Base-by-base conservation (phyloP, 2,329 filamentous ascomycete species). In the Monosporascus sp. region DNA sequence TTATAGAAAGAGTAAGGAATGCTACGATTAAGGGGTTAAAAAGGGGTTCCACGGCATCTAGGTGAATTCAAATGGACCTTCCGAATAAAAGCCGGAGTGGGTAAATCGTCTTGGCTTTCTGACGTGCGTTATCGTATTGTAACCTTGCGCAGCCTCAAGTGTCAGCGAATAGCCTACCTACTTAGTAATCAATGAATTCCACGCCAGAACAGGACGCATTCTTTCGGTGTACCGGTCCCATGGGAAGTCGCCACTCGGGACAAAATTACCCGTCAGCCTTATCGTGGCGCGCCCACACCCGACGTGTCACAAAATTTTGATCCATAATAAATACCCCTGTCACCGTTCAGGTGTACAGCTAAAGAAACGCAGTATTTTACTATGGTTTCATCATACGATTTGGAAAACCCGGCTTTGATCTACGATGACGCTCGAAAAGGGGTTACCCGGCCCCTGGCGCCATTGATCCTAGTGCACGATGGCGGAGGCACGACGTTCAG, bases 401-500 rank as follows among this genome's bases (percentile, higher is more conserved):
- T 64, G 31, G 60, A 60, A 1, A 68, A 69, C 46, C 66, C 66
- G 17, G 31, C 58, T 17, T 61, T 66, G 37, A 66, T 69, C 53
- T 62, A 67, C 56, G 55, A 64, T 50, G 64, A 62, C 3, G 59
- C 59, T 5, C 50, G 47, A 9, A 54, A 57, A 22, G 55, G 56
- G 48, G 53, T 58, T 3, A 44, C 49, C 40, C 56, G 52, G 51
- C 57, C 60, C 34, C 61, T 56, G 11, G 59, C 71, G n/a, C 81
- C 82, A 2, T 69, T 83, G 47, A 69, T 85, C 53, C 73, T 85
- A 44, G 70, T 84, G 40, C 82, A 85, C 66, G 82, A 85, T 56
- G 82, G 82, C 58, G 81, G 82, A 58, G 82, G 82, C 62, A 85
- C 82, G 2, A 77, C 76, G 2, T 83, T 81, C 61, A 75, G 74